phyloP scores from a whole-genome alignment of 768 basidiomycete genomes.

The Agaricus blazei region DNA sequence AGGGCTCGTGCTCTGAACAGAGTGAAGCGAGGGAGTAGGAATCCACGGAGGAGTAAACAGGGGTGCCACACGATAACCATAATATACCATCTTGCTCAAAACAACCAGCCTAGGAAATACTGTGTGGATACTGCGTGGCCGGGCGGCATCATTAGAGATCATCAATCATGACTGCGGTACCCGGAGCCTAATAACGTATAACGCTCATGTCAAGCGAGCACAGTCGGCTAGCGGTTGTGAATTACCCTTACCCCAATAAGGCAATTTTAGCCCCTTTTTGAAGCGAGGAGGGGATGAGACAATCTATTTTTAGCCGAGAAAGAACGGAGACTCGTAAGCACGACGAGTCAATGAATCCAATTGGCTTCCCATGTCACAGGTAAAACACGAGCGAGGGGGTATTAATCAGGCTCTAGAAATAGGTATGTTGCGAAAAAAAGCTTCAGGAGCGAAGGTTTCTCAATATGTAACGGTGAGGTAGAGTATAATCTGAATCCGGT shows the following conservation, averaged over 20 bases:
- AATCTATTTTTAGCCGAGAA: background rate
- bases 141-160: background rate
- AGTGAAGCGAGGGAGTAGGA: conserved; percentile 9
- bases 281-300: background rate
- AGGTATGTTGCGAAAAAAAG: no score
- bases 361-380: no score
- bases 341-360: no score
- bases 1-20: background rate
- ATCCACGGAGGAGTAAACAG: background rate
- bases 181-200: background rate
- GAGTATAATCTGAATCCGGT: no score
- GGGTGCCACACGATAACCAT: no score
- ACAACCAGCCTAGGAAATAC: background rate
- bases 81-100: background rate
- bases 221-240: background rate
- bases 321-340: background rate
- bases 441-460: no score
- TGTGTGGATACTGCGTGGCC: background rate
- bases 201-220: conserved; percentile 2
- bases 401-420: no score
- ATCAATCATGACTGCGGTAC: conserved; percentile 1
- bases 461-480: no score
- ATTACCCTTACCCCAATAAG: background rate
- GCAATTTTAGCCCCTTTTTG: background rate
- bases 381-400: no score